Percentiles rank a stretch among this genome's conserved stretches.
These are phyloP conservation scores for Quercus lobata DNA, from an alignment of 331 rosid species.

Conservation along the genomic window DNA sequence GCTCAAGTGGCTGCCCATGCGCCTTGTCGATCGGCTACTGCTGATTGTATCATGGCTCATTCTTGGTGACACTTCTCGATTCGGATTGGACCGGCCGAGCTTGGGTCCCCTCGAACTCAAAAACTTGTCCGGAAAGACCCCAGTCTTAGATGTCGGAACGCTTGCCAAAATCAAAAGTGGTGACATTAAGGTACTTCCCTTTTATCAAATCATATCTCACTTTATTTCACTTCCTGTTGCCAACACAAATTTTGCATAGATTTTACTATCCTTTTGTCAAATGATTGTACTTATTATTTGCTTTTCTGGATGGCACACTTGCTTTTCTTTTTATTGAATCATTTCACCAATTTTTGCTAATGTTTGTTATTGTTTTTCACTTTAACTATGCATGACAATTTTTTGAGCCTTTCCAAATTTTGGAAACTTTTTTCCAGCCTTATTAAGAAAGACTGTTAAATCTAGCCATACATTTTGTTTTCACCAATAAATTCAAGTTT, in stretches of 20 bases:
- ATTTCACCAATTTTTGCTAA: constrained; percentile 15
- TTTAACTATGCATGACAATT: constrained; percentile 23
- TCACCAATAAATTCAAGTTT: too few relatives aligned
- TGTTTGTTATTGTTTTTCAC: constrained; percentile 16
- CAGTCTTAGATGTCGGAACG: constrained; percentile 94
- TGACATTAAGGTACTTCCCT: constrained; percentile 68
- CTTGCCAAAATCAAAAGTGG: constrained; percentile 90
- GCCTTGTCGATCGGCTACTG: constrained; percentile 70
- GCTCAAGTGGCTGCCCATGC: constrained; percentile 87
- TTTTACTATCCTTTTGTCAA: not conserved
- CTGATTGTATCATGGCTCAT: constrained; percentile 67
- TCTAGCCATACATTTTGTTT: too few relatives aligned
- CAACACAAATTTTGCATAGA: constrained; percentile 1
- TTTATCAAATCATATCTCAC: constrained; percentile 23
- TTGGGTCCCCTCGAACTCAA: constrained; percentile 95
- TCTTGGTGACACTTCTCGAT: constrained; percentile 76
- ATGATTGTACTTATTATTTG: constrained; percentile 1
- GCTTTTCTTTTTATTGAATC: constrained; percentile 1
- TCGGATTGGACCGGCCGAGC: constrained; percentile 80
- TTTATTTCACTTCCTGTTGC: constrained; percentile 7
- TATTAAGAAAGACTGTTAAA: too few relatives aligned
- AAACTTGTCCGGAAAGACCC: constrained; percentile 85
- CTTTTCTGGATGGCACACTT: constrained; percentile 17
- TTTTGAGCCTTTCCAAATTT: too few relatives aligned
- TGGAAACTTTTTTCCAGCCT: too few relatives aligned